These are phyloP conservation scores for Platismatia glauca DNA, from an alignment of 495 filamentous ascomycete genomes.

Conservation along the genomic window DNA sequence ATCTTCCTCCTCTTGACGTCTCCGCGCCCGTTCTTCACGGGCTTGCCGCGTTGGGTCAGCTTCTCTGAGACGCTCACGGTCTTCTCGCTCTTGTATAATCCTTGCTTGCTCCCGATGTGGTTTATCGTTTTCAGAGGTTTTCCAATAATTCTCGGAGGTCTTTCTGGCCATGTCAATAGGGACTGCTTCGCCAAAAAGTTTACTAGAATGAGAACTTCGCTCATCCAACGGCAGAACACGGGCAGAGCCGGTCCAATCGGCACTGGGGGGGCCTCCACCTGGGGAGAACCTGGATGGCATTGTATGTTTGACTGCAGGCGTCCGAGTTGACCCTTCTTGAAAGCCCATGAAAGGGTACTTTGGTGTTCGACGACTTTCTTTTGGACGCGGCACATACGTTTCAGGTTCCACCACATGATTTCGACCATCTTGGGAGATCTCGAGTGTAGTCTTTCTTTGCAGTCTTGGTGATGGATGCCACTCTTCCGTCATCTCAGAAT, in stretches of 20 bases:
- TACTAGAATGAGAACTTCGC: constrained; percentile 9
- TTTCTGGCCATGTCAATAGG: too few relatives aligned
- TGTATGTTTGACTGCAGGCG: constrained; percentile 11
- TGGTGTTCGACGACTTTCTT: constrained; percentile 13
- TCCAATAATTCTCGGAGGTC: too few relatives aligned
- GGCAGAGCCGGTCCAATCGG: constrained; percentile 13
- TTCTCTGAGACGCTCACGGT: background rate
- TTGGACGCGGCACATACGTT: constrained; percentile 8
- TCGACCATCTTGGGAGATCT: background rate
- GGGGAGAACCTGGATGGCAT: constrained; percentile 5
- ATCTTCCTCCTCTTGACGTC: constrained; percentile 6
- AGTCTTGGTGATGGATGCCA: constrained; percentile 15
- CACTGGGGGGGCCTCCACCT: constrained; percentile 12
- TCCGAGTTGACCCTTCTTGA: constrained; percentile 10
- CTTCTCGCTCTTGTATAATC: background rate
- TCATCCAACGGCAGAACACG: constrained; percentile 13
- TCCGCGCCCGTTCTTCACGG: background rate
- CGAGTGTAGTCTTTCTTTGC: constrained; percentile 8
- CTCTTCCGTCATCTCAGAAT: constrained; percentile 17
- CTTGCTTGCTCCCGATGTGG: background rate
- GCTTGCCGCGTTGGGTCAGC: background rate
- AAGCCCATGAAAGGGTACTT: constrained; percentile 14
- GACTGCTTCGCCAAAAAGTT: constrained; percentile 17
- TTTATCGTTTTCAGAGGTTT: too few relatives aligned
- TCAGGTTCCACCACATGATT: constrained; percentile 31